phyloP scores from a whole-genome alignment of 2,329 filamentous ascomycete genomes.

The Fulvia fulva region DNA sequence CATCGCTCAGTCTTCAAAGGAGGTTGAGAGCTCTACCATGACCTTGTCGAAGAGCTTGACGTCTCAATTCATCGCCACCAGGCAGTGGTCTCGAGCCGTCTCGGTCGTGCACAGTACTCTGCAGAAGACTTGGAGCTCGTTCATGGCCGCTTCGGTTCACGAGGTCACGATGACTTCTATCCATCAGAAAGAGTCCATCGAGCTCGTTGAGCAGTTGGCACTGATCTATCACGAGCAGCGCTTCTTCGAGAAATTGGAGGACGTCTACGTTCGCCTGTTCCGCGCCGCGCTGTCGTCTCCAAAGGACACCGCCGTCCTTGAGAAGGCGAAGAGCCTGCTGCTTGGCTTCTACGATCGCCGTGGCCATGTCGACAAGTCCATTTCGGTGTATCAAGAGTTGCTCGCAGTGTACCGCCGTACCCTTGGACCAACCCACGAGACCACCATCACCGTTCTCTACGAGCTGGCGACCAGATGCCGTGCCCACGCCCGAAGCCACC shows the following conservation, averaged over 20 bases:
- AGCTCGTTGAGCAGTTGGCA: slow-evolving; percentile 46
- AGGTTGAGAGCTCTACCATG: slow-evolving; percentile 40
- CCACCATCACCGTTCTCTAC: slow-evolving; percentile 48
- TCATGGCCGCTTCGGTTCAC: slow-evolving; percentile 42
- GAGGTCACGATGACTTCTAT: slow-evolving; percentile 40
- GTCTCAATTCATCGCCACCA: slow-evolving; percentile 43
- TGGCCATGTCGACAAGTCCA: slow-evolving; percentile 37
- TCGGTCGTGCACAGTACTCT: slow-evolving; percentile 45
- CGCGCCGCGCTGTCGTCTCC: slow-evolving; percentile 33
- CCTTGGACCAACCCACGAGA: slow-evolving; percentile 38
- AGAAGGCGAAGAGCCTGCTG: slow-evolving; percentile 34
- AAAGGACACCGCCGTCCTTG: slow-evolving; percentile 29
- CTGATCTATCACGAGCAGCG: slow-evolving; percentile 43
- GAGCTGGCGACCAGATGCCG: slow-evolving; percentile 39
- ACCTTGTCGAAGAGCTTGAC: slow-evolving; percentile 40
- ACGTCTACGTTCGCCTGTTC: slow-evolving; percentile 39
- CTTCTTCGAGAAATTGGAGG: slow-evolving; percentile 37
- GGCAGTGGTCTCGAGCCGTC: slow-evolving; percentile 46
- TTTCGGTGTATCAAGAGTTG: slow-evolving; percentile 35
- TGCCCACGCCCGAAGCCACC: slow-evolving; percentile 39
- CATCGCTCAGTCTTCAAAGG: slow-evolving; percentile 36
- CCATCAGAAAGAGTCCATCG: slow-evolving; percentile 44
- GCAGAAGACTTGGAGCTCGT: slow-evolving; percentile 44
- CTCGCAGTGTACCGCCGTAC: slow-evolving; percentile 34
- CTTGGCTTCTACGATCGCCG: slow-evolving; percentile 39